phyloP scores from a whole-genome alignment of 2,329 filamentous ascomycete species.

The Diplodia intermedia region DNA sequence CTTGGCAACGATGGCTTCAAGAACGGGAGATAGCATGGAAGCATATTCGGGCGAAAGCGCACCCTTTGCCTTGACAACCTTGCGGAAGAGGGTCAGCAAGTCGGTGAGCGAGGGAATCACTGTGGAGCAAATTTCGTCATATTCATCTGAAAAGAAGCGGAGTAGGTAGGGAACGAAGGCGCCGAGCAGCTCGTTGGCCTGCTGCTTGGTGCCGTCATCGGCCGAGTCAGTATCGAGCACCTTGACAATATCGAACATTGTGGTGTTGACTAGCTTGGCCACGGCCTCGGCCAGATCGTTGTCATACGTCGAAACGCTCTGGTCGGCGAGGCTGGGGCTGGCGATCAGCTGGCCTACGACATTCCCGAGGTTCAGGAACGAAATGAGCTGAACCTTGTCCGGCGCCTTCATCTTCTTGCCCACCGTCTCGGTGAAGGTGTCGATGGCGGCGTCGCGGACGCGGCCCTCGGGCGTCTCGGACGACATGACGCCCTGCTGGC shows the following conservation, averaged over 20 bases:
- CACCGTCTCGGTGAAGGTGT: conserved; percentile 94
- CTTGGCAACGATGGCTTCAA: conserved; percentile 91
- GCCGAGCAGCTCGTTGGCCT: conserved; percentile 81
- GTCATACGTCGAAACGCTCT: conserved; percentile 85
- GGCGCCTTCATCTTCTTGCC: conserved; percentile 96
- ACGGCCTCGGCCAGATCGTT: conserved; percentile 94
- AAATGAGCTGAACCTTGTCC: conserved; percentile 94
- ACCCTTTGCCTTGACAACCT: conserved; percentile 68
- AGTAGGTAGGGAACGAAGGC: conserved; percentile 86
- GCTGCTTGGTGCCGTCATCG: conserved; percentile 69
- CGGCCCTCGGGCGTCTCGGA: conserved; percentile 69
- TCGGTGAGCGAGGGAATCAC: conserved; percentile 94
- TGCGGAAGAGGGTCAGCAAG: conserved; percentile 87
- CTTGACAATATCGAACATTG: conserved; percentile 83
- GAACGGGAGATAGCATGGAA: conserved; percentile 83
- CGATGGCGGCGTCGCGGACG: conserved; percentile 88
- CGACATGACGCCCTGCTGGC: conserved; percentile 67
- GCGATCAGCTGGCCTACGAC: conserved; percentile 86
- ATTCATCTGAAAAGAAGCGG: conserved; percentile 96
- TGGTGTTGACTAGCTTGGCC: conserved; percentile 92
- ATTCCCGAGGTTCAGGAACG: conserved; percentile 83
- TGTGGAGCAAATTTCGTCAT: conserved; percentile 95
- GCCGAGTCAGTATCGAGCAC: conserved; percentile 75
- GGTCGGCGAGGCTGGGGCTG: conserved; percentile 80
- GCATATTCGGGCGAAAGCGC: conserved; percentile 76